Evolutionary conservation across 2,329 filamentous ascomycete genomes (phyloP).

Genomic region (Sarocladium kiliense): DNA sequence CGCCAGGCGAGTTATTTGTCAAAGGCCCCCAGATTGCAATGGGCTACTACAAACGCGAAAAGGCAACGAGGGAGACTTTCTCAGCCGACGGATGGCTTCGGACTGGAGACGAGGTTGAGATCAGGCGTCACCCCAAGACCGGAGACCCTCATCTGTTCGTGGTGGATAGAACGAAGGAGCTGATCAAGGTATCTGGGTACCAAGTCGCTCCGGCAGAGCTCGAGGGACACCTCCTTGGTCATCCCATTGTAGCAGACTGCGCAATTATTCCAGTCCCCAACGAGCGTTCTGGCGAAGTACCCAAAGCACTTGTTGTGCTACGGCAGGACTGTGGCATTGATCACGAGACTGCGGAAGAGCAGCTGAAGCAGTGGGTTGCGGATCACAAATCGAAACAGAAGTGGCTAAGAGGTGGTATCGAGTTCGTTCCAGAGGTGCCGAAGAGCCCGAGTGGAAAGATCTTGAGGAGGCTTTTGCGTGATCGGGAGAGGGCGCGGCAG

Average conservation of each 20-base stretch:
- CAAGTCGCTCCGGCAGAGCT: conserved; percentile 76
- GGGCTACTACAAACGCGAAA: conserved; percentile 74
- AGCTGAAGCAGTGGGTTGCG: conserved; percentile 53
- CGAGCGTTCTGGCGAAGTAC: conserved; percentile 53
- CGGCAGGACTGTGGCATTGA: conserved; percentile 34
- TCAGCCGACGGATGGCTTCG: conserved; percentile 64
- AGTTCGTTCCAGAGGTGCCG: conserved; percentile 60
- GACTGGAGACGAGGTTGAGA: conserved; percentile 82
- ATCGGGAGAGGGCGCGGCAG: too few species aligned
- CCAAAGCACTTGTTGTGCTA: conserved; percentile 59
- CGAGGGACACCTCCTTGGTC: conserved; percentile 66
- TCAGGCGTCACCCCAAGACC: too few species aligned
- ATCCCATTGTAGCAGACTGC: conserved; percentile 66
- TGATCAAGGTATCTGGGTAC: conserved; percentile 67
- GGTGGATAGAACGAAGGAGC: conserved; percentile 63
- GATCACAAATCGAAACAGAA: conserved; percentile 62
- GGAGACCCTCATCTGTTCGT: conserved; percentile 81
- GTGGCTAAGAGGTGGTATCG: conserved; percentile 54
- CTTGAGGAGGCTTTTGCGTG: conserved; percentile 56
- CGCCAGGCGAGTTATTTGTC: conserved; percentile 74
- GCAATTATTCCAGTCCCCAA: conserved; percentile 51
- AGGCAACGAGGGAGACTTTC: conserved; percentile 67
- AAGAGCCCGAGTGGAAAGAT: conserved; percentile 72
- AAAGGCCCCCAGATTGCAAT: conserved; percentile 68
- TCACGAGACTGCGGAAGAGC: conserved; percentile 17